Base-by-base conservation (phyloP, 179 eudicot genomes). In the Carnegiea gigantea region DNA sequence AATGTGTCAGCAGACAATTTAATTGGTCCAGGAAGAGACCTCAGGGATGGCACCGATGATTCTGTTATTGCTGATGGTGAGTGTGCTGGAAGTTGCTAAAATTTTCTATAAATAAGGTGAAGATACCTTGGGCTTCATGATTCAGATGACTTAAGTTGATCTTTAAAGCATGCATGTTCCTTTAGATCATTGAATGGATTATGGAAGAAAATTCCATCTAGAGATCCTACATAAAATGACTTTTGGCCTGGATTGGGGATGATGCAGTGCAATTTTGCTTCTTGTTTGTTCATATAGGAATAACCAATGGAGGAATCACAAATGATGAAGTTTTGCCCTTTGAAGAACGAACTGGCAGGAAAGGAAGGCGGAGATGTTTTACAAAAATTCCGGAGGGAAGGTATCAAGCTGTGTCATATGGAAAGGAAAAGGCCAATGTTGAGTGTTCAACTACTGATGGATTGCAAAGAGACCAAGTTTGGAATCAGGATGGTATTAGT, bases 311-410 rank as follows among this genome's bases (percentile, higher is more conserved):
- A 76, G 89, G 77, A 36, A 78, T 84, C 79, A 36, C 82, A 59
- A 84, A 87, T 73, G 86, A 85, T 87, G 90, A 83, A 81, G 82
- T 60, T 82, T 80, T 83, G 64, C 82, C 84, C 83, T 83, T 83
- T 33, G 93, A 91, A 21, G 91, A 84, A 21, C 89, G 88, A 78
- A 73, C 85, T 74, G 92, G 90, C 81, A 89, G 93, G 87, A 93
- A 86, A 87, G 86, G 93, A 81, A 91, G 86, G 80, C 90, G 98
- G 64, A 90, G 85, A 79, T 90, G 82, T 87, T 79, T 91, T 14
- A 54, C 86, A 70, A 95, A 91, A 86, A 76, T 85, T 11, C 36
- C 82, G 36, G 92, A 89, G 74, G 89, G 83, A 77, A 83, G 86
- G 82, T 75, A 77, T 82, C 92, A 82, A 82, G 81, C 78, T 70